Conservation (phyloP, 768 basidiomycete species). For the Chalciporus sphaerocephalus region DNA sequence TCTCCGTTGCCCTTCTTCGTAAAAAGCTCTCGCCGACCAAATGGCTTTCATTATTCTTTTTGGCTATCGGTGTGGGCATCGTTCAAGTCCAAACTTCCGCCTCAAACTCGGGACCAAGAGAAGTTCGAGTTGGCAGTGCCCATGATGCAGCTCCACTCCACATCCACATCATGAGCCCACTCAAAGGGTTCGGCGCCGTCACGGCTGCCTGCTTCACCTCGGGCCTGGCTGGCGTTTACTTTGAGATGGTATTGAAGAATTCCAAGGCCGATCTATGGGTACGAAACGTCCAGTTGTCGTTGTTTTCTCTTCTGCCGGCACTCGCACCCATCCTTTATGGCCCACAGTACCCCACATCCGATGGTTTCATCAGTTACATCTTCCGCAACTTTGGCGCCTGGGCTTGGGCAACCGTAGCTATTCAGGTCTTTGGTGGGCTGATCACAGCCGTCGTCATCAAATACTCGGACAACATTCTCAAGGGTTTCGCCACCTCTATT, state of each 20-base stretch:
- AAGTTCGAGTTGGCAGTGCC: conserved; percentile 58
- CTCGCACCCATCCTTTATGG: conserved; percentile 71
- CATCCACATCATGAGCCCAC: conserved; percentile 73
- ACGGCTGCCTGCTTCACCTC: conserved; percentile 84
- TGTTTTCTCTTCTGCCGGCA: conserved; percentile 90
- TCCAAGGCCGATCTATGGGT: conserved; percentile 85
- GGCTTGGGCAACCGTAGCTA: conserved; percentile 91
- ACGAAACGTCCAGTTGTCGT: conserved; percentile 82
- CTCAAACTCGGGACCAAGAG: conserved; percentile 26
- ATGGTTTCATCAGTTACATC: conserved; percentile 51
- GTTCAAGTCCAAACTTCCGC: conserved; percentile 83
- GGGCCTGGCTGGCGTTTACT: conserved; percentile 88
- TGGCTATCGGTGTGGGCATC: conserved; percentile 90
- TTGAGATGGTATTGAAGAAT: conserved; percentile 88
- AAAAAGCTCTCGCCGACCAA: conserved; percentile 67
- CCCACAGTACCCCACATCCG: conserved; percentile 38
- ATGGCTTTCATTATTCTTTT: conserved; percentile 83
- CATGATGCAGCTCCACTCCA: conserved; percentile 57
- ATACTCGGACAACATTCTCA: conserved; percentile 91
- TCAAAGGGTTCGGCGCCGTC: conserved; percentile 81
- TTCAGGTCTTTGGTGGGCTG: conserved; percentile 90
- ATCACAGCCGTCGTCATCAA: conserved; percentile 96
- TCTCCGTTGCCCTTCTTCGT: conserved; percentile 80
- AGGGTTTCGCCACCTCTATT: conserved; percentile 95
- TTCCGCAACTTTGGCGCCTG: conserved; percentile 88